Conservation (phyloP, 768 basidiomycete species). For the Trametes sanguinea region DNA sequence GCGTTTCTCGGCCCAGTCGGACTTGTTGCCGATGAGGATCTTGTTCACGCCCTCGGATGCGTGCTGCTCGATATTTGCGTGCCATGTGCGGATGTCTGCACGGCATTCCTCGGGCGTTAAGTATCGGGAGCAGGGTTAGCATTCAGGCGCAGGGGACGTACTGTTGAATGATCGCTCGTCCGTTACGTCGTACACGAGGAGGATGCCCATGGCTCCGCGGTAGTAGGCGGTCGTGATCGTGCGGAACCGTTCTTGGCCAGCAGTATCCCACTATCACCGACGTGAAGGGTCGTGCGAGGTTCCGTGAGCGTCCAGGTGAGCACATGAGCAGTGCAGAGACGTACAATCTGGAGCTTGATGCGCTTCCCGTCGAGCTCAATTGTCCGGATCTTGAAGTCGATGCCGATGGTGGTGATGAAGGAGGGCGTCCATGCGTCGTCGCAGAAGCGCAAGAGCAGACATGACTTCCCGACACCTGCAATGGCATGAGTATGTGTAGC, state of each 20-base stretch:
- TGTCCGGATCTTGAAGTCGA: slow-evolving; percentile 99
- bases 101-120: neutral
- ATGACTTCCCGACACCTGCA: slow-evolving; percentile 93
- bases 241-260: slow-evolving; percentile 97
- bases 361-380: slow-evolving; percentile 98
- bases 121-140: no score
- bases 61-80: slow-evolving; percentile 96
- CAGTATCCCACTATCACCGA: slow-evolving; percentile 87
- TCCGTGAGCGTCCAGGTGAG: slow-evolving; percentile 1
- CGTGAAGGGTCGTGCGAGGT: neutral
- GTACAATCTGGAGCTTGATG: slow-evolving; percentile 97
- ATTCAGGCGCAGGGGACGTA: slow-evolving; percentile 42
- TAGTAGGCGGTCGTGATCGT: slow-evolving; percentile 99
- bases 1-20: slow-evolving; percentile 96
- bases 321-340: slow-evolving; percentile 32
- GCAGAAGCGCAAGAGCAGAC: slow-evolving; percentile 93
- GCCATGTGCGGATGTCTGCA: slow-evolving; percentile 97
- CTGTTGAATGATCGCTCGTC: slow-evolving; percentile 95
- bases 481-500: no score
- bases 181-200: slow-evolving; percentile 98
- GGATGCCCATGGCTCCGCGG: slow-evolving; percentile 97
- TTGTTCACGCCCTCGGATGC: slow-evolving; percentile 99
- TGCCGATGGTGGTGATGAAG: slow-evolving; percentile 99
- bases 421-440: slow-evolving; percentile 99
- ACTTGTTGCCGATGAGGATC: slow-evolving; percentile 98